Evolutionary conservation across 768 basidiomycete genomes (phyloP), one percentile per base, ranked within the genome.

Genomic region (Boletus rubescentipes): DNA sequence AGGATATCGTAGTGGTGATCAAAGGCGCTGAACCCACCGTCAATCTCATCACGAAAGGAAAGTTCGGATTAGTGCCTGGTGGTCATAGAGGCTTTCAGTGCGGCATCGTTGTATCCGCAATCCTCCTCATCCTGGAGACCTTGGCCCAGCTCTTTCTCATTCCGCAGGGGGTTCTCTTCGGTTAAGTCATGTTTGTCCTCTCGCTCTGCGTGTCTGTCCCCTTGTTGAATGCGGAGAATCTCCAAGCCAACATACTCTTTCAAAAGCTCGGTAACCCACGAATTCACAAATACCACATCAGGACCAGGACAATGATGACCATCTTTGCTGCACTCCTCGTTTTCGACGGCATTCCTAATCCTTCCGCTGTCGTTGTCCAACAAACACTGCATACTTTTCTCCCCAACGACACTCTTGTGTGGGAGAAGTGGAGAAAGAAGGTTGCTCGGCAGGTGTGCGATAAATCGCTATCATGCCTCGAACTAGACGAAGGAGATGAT

Each of bases 151-250:
- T 73, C 15, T 47, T 73, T 31, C 60, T 73, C 39, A 54, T 71
- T 30, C 68, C 72, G 2, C 72, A 70, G 53, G 67, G 64, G 16
- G 51, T 49, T 1, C 58, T 70, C 12, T 69, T 73, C 14, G 70
- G 73, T 11, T 73, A 74, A 46, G 51, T 72, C 49, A 65, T 74
- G 67, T 73, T 74, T 42, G 49, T 73, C 23, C 47, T 55, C 14
- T 66, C 70, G 3, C 61, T 74, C 20, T 62, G 49, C 9, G 59
- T 70, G 0, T 73, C 72, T 4, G 45, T 72, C 20, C 67, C 69
- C 0, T 67, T 64, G 21, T 51, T 75, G 67, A 72, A 74, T 20
- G 59, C 54, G 8, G 57, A 61, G 31, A 44, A 26, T 14, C 39
- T 61, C 8, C 62, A 73, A 59, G 53, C 49, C 47, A 16, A 62